Evolutionary conservation across 192 early-diverging fungal species (phyloP), one percentile per base, ranked within the genome.

Genomic region (Dispira simplex): DNA sequence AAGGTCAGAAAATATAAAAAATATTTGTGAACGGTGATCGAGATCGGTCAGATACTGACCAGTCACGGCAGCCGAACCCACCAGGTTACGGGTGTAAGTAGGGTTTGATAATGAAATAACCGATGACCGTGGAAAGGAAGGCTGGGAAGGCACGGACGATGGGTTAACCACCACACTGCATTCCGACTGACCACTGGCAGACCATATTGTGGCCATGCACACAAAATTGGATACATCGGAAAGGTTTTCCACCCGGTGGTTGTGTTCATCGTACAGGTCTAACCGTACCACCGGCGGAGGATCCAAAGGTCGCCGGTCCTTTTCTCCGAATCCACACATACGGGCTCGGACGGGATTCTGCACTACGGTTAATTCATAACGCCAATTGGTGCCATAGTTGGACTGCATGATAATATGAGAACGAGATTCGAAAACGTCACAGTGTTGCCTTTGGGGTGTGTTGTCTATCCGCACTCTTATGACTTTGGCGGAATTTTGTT

Each of bases 1-100:
- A 27, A 90, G 67, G 65, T 90, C 88, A 56, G 84, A 84, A 70
- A 90, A 90, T 45, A 90, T 77, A 66, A 90, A 90, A 48, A 85
- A 90, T 18, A 86, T 78, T 16, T 80, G 83, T 46, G 76, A 68
- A 20, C 82, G 69, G 65, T 83, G 82, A 57, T 85, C 67, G 20
- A 82, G 53, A 70, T 88, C 81, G 58, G 75, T 81, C 12, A 90
- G 72, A 39, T 81, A 65, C 58, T 82, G 80, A 1, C 84, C 85
- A 9, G 82, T 81, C 1, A 84, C 76, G 2, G 82, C 81, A 3
- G 77, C 75, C 11, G 81, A 83, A 28, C 88, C 86, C 16, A 87
- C 81, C 21, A 88, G 64, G 44, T 85, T 87, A 9, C 84, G 79
- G 3, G 58, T 60, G 1, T 2, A 10, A 6, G 32, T 1, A 8